Evolutionary conservation across 1,284 basidiomycete genomes (phyloP), one percentile per base, ranked within the genome.

Genomic region (Retiboletus flavoniger): DNA sequence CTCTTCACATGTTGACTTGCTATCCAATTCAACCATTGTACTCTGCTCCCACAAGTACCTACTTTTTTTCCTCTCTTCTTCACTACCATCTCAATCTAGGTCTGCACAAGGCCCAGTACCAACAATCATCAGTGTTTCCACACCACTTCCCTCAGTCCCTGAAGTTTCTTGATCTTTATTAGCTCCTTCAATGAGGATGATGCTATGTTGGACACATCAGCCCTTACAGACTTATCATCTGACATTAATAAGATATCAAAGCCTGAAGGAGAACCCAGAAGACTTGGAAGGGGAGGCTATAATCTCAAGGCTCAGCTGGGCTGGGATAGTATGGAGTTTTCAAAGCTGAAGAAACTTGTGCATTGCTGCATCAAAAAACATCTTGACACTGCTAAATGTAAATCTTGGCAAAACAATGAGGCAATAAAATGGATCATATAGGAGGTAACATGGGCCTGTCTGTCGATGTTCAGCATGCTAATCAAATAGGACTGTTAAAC

Each of bases 281-380:
- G 48, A 10, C 52, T 51, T 11, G 43, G 59, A 5, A 51, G 53
- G 10, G 51, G 57, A 14, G 54, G 56, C 11, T 60, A 58, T 24
- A 58, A 58, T 17, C 29, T 60, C n/a, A 35, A 54, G 26, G 24
- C 21, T 3, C 32, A 47, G 36, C 14, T 58, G 13, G 46, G 13
- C 3, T 60, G 48, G 56, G 21, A 42, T 11, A 38, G 17, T 2
- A 7, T 1, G 0, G 21, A 2, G 1, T 56, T 47, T 13, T 44
- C 8, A 16, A 50, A 16, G 11, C 28, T 56, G 1, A 56, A 42
- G 57, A 53, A 44, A 47, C 21, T 47, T 26, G 45, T 50, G 17
- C 34, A 56, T 19, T 14, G 4, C 11, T 49, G 26, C 8, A 32
- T 53, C 0, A 45, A 39, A 28, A 50, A 31, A 7, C 29, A 58